Percentiles rank a stretch among this genome's conserved stretches.
Conservation (phyloP, 805 yeast genomes). For the Kuraishia molischiana region DNA sequence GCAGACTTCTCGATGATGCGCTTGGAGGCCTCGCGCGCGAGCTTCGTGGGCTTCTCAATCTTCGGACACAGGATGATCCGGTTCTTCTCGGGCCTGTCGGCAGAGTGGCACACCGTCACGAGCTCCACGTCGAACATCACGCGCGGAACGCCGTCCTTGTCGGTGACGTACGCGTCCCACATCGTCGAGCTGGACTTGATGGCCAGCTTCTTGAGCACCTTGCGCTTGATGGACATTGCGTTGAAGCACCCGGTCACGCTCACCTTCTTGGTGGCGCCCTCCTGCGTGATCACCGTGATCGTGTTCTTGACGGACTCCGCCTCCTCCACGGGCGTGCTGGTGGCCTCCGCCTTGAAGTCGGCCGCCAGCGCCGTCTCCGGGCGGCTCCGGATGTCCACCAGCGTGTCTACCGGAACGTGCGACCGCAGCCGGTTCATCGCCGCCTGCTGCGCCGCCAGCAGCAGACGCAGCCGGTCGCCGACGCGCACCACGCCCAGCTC, state of each 20-base stretch:
- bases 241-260: conserved; percentile 73
- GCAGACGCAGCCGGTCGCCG: conserved; percentile 74
- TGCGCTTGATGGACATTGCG: conserved; percentile 68
- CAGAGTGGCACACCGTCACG: conserved; percentile 73
- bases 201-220: conserved; percentile 51
- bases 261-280: conserved; percentile 60
- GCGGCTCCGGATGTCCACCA: conserved; percentile 10
- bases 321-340: background rate
- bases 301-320: conserved; percentile 14
- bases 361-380: background rate
- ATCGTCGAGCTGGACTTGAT: conserved; percentile 29
- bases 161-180: conserved; percentile 57
- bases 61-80: conserved; percentile 60
- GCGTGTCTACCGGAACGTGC: conserved; percentile 8
- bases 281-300: conserved; percentile 64
- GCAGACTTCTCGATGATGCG: conserved; percentile 23
- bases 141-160: conserved; percentile 28
- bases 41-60: conserved; percentile 52
- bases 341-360: background rate
- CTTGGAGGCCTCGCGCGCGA: conserved; percentile 48
- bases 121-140: conserved; percentile 68
- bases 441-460: conserved; percentile 42
- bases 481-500: conserved; percentile 69
- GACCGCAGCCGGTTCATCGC: conserved; percentile 22
- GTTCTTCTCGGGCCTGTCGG: conserved; percentile 59